Conservation (phyloP, 2,329 filamentous ascomycete species). For the Drechslerella dactyloides region DNA sequence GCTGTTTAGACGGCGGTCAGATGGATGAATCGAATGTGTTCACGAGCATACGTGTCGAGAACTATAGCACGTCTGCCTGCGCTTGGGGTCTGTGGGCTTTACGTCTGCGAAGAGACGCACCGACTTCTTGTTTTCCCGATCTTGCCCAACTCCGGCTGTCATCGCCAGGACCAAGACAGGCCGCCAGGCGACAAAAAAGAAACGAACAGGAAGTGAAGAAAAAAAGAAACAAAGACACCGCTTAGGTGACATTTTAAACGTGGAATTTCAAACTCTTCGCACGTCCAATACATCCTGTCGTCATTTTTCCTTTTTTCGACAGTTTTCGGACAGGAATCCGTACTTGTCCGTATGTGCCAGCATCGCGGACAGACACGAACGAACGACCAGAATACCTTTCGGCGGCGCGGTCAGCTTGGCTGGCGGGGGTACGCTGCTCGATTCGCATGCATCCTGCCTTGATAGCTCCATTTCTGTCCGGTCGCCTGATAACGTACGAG, state of each 20-base stretch:
- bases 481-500: constrained; percentile 45
- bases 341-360: constrained; percentile 29
- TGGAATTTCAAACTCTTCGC: constrained; percentile 9
- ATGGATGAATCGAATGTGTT: neutral
- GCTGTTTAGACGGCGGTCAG: neutral
- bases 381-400: constrained; percentile 41
- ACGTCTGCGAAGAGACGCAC: neutral
- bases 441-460: constrained; percentile 40
- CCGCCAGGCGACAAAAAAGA: neutral
- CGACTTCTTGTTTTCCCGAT: neutral
- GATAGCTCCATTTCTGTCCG: constrained; percentile 31
- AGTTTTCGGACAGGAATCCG: constrained; percentile 4
- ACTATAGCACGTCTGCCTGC: neutral
- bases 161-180: neutral
- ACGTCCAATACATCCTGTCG: constrained; percentile 2
- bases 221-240: constrained; percentile 11
- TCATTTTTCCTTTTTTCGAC: constrained; percentile 29
- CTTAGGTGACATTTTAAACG: neutral
- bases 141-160: neutral
- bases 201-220: neutral
- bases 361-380: neutral
- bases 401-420: constrained; percentile 36
- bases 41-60: neutral
- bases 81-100: neutral
- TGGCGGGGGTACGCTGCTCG: constrained; percentile 7